Conservation (phyloP, 2,329 filamentous ascomycete genomes). For the Dothideomycetes sp. region DNA sequence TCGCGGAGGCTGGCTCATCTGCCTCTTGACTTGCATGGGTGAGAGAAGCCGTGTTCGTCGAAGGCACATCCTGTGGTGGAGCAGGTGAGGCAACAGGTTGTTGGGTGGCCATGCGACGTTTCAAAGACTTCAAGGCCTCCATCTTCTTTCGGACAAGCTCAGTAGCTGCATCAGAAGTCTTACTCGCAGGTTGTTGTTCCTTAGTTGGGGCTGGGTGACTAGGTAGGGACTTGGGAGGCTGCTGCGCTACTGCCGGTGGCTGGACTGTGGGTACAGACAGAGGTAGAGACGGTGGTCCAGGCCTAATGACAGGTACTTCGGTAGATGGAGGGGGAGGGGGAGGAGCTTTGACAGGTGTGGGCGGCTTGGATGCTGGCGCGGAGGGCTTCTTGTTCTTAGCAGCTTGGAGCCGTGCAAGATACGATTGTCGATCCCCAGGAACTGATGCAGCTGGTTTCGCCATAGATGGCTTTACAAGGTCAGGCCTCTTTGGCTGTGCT, state of each 20-base stretch:
- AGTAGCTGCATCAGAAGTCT: conserved; percentile 42
- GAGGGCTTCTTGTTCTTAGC: conserved; percentile 51
- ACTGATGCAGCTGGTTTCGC: conserved; percentile 10
- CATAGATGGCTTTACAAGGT: conserved; percentile 3
- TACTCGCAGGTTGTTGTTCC: background rate
- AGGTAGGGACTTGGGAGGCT: background rate
- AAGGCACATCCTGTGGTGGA: background rate
- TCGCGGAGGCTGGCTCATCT: no score
- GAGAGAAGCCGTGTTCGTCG: no score
- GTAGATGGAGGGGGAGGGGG: background rate
- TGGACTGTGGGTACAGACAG: background rate
- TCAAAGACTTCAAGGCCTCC: conserved; percentile 50
- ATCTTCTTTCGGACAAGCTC: conserved; percentile 69
- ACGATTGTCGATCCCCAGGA: conserved; percentile 56
- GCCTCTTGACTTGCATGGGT: no score
- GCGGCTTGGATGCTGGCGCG: conserved; percentile 5
- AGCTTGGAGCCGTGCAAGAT: conserved; percentile 66
- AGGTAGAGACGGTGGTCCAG: background rate
- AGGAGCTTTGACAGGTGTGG: background rate
- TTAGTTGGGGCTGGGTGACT: background rate
- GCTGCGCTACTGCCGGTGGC: no score
- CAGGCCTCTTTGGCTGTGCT: conserved; percentile 1
- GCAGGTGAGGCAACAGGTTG: background rate
- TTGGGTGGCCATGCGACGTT: conserved; percentile 5
- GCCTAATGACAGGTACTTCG: background rate